These are phyloP conservation scores for Boletus barrowsii DNA, from an alignment of 768 basidiomycete species.

Conservation along the genomic window DNA sequence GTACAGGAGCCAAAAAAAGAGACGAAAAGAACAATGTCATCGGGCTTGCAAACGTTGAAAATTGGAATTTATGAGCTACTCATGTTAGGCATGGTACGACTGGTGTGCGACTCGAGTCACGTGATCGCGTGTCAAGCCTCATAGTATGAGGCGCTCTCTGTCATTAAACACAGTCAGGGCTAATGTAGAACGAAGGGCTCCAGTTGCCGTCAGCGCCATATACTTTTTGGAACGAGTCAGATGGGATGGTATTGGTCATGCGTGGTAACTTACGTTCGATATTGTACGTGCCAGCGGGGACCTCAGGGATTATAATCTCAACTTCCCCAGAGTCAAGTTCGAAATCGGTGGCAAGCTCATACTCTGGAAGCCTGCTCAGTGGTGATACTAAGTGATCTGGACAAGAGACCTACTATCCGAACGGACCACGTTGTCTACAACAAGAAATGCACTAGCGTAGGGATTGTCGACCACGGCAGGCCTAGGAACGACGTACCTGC, in stretches of 20 bases:
- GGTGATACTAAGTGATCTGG: background rate
- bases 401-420: constrained; percentile 23
- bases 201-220: constrained; percentile 29
- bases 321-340: constrained; percentile 1
- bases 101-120: too few species aligned
- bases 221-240: constrained; percentile 23
- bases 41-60: too few species aligned
- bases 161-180: too few species aligned
- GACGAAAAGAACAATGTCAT: too few species aligned
- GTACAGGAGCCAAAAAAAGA: too few species aligned
- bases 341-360: constrained; percentile 26
- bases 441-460: constrained; percentile 27
- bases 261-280: constrained; percentile 2
- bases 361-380: constrained; percentile 16
- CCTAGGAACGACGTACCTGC: constrained; percentile 4
- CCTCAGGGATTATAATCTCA: too few species aligned
- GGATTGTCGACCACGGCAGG: constrained; percentile 35
- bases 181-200: constrained; percentile 28
- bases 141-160: too few species aligned
- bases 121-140: too few species aligned
- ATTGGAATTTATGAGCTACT: too few species aligned
- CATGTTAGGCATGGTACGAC: too few species aligned
- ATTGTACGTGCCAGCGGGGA: too few species aligned
- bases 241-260: background rate
- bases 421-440: constrained; percentile 5